Conservation (phyloP, 2,329 filamentous ascomycete species). For the Fusarium verticillioides region DNA sequence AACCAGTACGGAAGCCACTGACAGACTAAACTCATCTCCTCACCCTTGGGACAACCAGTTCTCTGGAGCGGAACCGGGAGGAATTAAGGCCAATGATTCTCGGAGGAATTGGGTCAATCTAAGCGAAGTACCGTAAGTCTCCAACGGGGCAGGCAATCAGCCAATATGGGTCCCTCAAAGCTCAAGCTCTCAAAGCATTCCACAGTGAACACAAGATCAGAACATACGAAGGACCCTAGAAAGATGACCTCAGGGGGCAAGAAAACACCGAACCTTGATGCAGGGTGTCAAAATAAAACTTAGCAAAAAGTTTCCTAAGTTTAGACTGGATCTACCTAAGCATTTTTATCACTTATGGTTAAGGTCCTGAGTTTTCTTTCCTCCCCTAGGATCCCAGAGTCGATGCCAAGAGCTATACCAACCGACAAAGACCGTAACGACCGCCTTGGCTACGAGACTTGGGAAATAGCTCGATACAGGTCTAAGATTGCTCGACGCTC, state of each 20-base stretch:
- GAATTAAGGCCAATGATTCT: conserved; percentile 7
- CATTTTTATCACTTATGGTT: no score
- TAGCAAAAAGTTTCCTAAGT: no score
- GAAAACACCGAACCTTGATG: no score
- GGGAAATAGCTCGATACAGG: background rate
- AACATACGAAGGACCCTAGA: background rate
- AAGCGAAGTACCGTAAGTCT: background rate
- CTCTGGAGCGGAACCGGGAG: background rate
- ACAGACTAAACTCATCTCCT: conserved; percentile 7
- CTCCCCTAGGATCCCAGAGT: background rate
- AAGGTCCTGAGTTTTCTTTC: no score
- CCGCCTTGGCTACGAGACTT: conserved; percentile 5
- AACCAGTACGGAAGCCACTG: conserved; percentile 27
- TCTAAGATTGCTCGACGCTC: conserved; percentile 13
- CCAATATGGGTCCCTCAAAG: conserved; percentile 2
- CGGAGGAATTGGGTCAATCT: background rate
- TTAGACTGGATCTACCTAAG: no score
- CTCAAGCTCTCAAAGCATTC: conserved; percentile 27
- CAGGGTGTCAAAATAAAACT: no score
- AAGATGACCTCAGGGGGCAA: background rate
- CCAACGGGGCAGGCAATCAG: background rate
- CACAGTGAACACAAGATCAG: conserved; percentile 21
- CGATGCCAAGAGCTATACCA: conserved; percentile 17
- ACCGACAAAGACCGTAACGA: background rate
- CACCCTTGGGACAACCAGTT: background rate